phyloP scores from a whole-genome alignment of 306 rosid species.

The Cucurbita ficifolia region DNA sequence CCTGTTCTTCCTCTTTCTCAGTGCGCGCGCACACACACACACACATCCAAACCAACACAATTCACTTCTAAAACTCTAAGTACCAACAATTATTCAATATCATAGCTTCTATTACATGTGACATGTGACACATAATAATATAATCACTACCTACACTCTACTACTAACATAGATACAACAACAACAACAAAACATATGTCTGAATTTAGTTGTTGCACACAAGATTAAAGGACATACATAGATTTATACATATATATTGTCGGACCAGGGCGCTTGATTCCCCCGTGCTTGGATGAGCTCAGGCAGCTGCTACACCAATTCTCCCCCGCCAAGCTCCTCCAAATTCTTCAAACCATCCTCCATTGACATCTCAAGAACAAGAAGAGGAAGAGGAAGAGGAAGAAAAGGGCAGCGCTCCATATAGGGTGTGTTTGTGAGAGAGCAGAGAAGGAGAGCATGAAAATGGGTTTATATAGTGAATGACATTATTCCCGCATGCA shows the following conservation, averaged over 20 bases:
- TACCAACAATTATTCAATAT: too few species aligned
- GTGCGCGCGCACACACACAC: too few species aligned
- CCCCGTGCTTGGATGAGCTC: background rate
- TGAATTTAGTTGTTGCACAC: too few species aligned
- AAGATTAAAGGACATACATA: too few species aligned
- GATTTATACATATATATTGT: background rate
- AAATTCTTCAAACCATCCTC: background rate
- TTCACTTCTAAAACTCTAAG: too few species aligned
- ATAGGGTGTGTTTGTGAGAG: background rate
- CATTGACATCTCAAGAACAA: background rate
- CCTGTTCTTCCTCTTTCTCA: background rate
- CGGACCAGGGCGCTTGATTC: constrained; percentile 9
- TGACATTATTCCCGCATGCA: constrained; percentile 74
- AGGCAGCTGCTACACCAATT: background rate
- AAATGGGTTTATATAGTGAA: background rate
- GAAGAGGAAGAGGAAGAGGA: background rate
- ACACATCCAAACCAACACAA: too few species aligned
- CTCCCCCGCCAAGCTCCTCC: background rate
- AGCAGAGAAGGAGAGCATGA: too few species aligned
- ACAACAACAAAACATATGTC: too few species aligned
- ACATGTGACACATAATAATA: too few species aligned
- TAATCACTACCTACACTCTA: too few species aligned
- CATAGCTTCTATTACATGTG: too few species aligned
- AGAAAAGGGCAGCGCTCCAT: background rate
- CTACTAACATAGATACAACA: too few species aligned